phyloP scores from a whole-genome alignment of 1,284 basidiomycete species.

The Stygiomarasmius scandens region DNA sequence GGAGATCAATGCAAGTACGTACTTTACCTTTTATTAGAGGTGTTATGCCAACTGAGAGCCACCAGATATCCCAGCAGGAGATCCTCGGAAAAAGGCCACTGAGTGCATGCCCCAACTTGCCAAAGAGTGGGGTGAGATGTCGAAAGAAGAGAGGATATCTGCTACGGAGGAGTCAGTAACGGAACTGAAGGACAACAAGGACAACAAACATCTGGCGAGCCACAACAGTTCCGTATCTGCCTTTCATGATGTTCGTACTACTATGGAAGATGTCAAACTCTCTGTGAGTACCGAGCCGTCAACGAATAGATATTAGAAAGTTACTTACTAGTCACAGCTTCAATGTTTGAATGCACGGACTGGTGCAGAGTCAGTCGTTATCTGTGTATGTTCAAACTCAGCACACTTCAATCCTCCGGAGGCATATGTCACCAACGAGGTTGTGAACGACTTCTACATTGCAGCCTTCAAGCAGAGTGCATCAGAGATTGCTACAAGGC shows the following conservation, averaged over 20 bases:
- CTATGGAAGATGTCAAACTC: slow-evolving; percentile 2
- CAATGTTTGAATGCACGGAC: slow-evolving; percentile 12
- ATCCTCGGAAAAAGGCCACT: slow-evolving; percentile 4
- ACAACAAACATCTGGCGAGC: slow-evolving; percentile 5
- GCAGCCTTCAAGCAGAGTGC: slow-evolving; percentile 6
- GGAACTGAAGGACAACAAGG: slow-evolving; percentile 3
- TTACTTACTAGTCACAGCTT: slow-evolving; percentile 9
- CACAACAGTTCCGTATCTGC: slow-evolving; percentile 7
- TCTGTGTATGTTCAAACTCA: slow-evolving; percentile 2
- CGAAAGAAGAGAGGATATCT: slow-evolving; percentile 6
- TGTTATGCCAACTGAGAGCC: too few species aligned
- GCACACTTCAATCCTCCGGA: slow-evolving; percentile 9
- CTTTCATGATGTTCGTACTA: slow-evolving; percentile 13
- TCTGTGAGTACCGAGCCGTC: not conserved
- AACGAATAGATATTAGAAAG: not conserved
- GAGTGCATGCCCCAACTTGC: slow-evolving; percentile 5
- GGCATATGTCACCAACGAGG: slow-evolving; percentile 6
- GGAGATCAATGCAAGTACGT: slow-evolving; percentile 4
- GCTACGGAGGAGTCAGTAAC: slow-evolving; percentile 1
- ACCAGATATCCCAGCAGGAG: slow-evolving; percentile 7
- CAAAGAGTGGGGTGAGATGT: slow-evolving; percentile 10
- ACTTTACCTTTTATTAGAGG: not conserved
- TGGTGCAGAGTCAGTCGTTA: slow-evolving; percentile 10
- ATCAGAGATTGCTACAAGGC: slow-evolving; percentile 1
- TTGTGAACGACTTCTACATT: slow-evolving; percentile 10